Evolutionary conservation across 2,329 filamentous ascomycete genomes (phyloP), one percentile per base, ranked within the genome.

Genomic region (Cytospora chrysosperma): DNA sequence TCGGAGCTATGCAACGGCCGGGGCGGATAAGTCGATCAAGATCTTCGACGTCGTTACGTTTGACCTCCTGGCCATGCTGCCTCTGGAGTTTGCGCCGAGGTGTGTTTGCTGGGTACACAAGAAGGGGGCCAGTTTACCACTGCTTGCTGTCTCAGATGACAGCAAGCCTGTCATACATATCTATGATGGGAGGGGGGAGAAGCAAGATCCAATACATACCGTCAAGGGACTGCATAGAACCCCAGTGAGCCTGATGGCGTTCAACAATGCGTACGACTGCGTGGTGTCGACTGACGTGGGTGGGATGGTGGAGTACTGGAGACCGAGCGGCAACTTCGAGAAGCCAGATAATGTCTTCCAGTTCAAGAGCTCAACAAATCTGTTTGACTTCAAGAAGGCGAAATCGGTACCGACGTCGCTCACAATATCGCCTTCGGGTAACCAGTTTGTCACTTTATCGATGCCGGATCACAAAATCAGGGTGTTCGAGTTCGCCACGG

Each of bases 261-360:
- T 93, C 79, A 99, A 98, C 75, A 88, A 92, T 73, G 79, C 83
- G 6, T 97, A 88, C 72, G 89, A 98, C 75, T 99, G 95, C 72
- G 93, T 96, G 1, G 79, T 98, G 8, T 98, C 95, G 1, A 88
- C 88, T 0, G 96, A 99, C 69, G 88, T 94, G 69, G 86, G 86
- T 60, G 94, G 95, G 27, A 98, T 98, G 94, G 74, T 99, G 12
- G 95, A 99, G 75, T 99, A 99, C 77, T 99, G 95, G 95, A 85
- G 86, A 63, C 93, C 95, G 0, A 85, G 85, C 67, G 88, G 86
- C 2, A 87, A 81, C 47, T 97, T 92, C 74, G 92, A 96, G 71
- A 97, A 98, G 75, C 95, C 95, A 0, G 88, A 93, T 69, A 92
- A 87, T 59, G 93, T 99, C 21, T 99, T 96, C 74, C 85, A 92